A percentile compares a stretch with the other conserved stretches of the same genome.
These are phyloP conservation scores for Pilatotrama ljubarskyi DNA, from an alignment of 768 basidiomycete genomes.

Conservation along the genomic window DNA sequence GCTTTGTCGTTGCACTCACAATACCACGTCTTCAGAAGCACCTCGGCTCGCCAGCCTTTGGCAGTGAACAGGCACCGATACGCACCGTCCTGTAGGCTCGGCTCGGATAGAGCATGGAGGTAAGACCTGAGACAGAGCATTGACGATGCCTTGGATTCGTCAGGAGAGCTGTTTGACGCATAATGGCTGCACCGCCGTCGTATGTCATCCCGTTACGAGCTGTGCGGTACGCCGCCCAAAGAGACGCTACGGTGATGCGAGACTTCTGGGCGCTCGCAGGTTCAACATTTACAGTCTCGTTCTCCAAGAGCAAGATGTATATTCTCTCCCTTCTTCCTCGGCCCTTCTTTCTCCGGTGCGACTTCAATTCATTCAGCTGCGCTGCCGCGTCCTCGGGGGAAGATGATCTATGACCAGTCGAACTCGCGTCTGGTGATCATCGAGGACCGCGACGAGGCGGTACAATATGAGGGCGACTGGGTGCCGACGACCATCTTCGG, in stretches of 20 bases:
- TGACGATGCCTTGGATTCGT: too few species aligned
- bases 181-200: background rate
- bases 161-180: background rate
- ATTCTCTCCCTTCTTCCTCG: too few species aligned
- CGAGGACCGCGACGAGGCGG: conserved; percentile 4
- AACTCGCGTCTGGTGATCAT: conserved; percentile 5
- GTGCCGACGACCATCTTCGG: background rate
- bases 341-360: background rate
- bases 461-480: background rate
- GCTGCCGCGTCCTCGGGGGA: background rate
- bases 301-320: background rate
- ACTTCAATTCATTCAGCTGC: background rate
- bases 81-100: background rate
- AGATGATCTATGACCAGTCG: background rate
- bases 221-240: background rate
- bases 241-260: background rate
- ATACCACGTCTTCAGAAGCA: conserved; percentile 13
- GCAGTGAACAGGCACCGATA: background rate
- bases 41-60: background rate
- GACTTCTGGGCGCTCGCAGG: background rate
- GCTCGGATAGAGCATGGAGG: background rate
- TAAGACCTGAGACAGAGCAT: background rate
- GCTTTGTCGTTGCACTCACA: conserved; percentile 19
- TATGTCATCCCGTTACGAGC: background rate
- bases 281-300: background rate